A percentile compares a stretch with the other conserved stretches of the same genome.
Conservation (phyloP, 1,284 basidiomycete species). For the Exobasidium rhododendri region DNA sequence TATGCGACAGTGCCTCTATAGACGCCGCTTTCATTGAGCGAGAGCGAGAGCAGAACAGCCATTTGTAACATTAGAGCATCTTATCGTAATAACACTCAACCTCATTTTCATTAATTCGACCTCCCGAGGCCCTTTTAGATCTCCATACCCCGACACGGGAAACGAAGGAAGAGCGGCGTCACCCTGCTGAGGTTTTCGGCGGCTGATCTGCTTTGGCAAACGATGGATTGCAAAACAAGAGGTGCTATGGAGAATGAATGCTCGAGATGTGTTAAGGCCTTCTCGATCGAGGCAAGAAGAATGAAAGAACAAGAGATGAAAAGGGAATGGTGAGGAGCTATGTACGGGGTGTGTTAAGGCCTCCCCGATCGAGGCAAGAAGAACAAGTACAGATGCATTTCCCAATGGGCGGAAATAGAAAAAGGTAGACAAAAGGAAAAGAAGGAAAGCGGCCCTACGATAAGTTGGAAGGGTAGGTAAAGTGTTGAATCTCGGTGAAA, state of each 20-base stretch:
- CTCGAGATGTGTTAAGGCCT: constrained; percentile 42
- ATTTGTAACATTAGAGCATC: no score
- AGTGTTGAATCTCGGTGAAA: constrained; percentile 44
- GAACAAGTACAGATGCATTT: constrained; percentile 17
- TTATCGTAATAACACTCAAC: no score
- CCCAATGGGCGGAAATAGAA: constrained; percentile 15
- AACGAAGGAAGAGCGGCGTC: no score
- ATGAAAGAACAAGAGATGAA: neutral
- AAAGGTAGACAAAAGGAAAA: constrained; percentile 21
- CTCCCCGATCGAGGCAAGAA: constrained; percentile 17
- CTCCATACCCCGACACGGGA: no score
- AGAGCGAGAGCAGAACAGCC: no score
- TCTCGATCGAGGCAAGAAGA: constrained; percentile 17
- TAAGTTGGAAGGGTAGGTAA: constrained; percentile 49
- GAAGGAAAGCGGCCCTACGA: constrained; percentile 18
- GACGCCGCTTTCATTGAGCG: no score
- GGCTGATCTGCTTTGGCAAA: no score
- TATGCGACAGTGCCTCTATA: constrained; percentile 7
- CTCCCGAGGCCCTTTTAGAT: no score
- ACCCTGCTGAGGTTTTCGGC: no score
- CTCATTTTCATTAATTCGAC: no score
- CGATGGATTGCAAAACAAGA: no score
- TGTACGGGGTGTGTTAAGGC: constrained; percentile 29
- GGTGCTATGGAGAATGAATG: neutral
- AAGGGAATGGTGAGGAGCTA: no score